Base-by-base conservation (phyloP, 306 rosid genomes). In the Trifolium pratense region DNA sequence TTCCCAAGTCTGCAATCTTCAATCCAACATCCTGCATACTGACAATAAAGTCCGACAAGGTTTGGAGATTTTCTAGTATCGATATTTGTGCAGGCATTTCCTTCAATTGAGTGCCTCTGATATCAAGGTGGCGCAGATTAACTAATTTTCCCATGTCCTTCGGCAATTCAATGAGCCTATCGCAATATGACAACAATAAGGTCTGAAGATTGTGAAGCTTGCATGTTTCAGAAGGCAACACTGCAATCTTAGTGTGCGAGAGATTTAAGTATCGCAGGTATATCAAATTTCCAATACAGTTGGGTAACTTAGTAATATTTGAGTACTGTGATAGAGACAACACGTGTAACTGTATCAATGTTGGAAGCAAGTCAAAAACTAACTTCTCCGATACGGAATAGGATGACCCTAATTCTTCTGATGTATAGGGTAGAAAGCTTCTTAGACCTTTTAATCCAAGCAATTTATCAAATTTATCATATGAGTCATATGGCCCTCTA, bases 191-290 rank as follows among this genome's bases (percentile, higher is more conserved):
- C 36, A 84, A 20, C 18, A 70, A 20, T 10, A 82, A 31, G 0
- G 79, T 70, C 12, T 78, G 81, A n/a, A 84, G 45, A 57, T 75
- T 78, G 39, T 60, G 16, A 15, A 29, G 59, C 16, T 68, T 68
- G 60, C 60, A 46, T 9, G 15, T 43, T 29, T 0, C 43, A 15
- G 37, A n/a, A 3, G 73, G 73, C n/a, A 68, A n/a, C 52, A 5
- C 48, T 68, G n/a, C 3, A 46, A 68, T 48, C 0, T 0, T 80
- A 37, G 10, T 40, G 15, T 39, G 0, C 40, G 73, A 73, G 12
- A 82, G 23, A 36, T 85, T 17, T 3, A 85, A 63, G 34, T 85
- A 79, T 26, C 78, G 68, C 8, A 79, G 18, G 11, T 71, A 53
- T 16, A 67, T 55, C 43, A 85, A 53, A 5, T 73, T 37, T 14